These are phyloP conservation scores for Blastobotrys aristatus DNA, from an alignment of 1,139 yeast genomes.

Conservation along the genomic window DNA sequence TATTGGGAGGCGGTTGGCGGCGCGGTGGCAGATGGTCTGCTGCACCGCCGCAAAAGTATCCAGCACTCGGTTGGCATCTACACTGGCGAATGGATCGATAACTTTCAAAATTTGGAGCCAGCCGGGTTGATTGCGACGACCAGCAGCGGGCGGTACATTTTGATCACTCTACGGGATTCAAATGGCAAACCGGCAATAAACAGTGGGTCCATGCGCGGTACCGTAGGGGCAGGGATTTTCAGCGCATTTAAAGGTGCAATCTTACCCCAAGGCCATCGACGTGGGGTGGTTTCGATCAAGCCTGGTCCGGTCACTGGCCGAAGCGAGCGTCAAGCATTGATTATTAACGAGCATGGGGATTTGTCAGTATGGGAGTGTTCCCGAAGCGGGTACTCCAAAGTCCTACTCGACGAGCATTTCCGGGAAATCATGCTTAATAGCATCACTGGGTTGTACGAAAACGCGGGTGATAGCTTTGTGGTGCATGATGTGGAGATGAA, in stretches of 20 bases:
- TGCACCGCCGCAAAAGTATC: slow-evolving; percentile 40
- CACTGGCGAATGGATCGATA: slow-evolving; percentile 41
- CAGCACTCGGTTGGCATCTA: slow-evolving; percentile 37
- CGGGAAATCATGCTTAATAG: slow-evolving; percentile 37
- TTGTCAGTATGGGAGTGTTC: slow-evolving; percentile 46
- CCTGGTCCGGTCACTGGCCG: slow-evolving; percentile 51
- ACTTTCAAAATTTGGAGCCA: slow-evolving; percentile 63
- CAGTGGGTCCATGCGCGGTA: slow-evolving; percentile 27
- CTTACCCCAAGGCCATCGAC: slow-evolving; percentile 30
- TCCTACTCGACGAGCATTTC: slow-evolving; percentile 36
- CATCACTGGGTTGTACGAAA: slow-evolving; percentile 41
- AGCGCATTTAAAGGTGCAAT: slow-evolving; percentile 31
- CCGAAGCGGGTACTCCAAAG: slow-evolving; percentile 40
- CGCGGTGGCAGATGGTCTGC: slow-evolving; percentile 61
- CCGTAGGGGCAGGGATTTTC: slow-evolving; percentile 29
- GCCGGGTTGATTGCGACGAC: slow-evolving; percentile 72
- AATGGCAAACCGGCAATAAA: slow-evolving; percentile 51
- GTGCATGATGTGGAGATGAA: slow-evolving; percentile 48
- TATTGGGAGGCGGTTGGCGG: slow-evolving; percentile 66
- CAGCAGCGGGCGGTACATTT: slow-evolving; percentile 59
- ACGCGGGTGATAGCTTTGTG: slow-evolving; percentile 37
- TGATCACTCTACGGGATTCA: slow-evolving; percentile 61
- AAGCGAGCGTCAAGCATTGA: slow-evolving; percentile 45
- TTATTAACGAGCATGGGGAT: slow-evolving; percentile 41
- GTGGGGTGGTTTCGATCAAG: slow-evolving; percentile 57